Evolutionary conservation across 495 filamentous ascomycete genomes (phyloP), one percentile per base, ranked within the genome.

Genomic region (Pyrenopolyporus hunteri): DNA sequence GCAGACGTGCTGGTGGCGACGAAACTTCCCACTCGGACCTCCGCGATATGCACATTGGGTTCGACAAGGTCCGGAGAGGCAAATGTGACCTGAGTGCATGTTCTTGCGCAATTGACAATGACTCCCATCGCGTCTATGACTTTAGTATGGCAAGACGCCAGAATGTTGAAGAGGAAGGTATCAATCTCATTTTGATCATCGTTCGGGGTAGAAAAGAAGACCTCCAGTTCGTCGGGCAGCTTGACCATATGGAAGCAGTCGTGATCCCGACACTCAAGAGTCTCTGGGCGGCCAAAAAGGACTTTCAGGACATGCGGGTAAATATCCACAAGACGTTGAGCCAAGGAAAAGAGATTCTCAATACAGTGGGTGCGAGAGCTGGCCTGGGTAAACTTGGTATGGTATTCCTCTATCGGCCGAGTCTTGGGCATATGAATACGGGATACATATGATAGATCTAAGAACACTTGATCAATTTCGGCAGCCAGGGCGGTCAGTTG

Each of bases 21-120:
- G 37, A 70, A 76, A 26, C 36, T 63, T 9, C 74, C 74, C 16
- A 76, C 62, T 8, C 69, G 70, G 7, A 75, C 33, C 19, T 65
- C 57, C 1, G 74, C 70, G 16, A 70, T 60, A 14, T 63, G 45
- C 11, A 70, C 43, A 10, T 47, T 40, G 20, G 60, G 57, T 22
- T 74, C 57, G 13, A 37, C 19, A 11, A 53, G 9, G 8, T 54
- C 48, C 7, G 64, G 58, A 0, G 62, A 56, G 5, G 57, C 37
- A 2, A 65, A 16, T 17, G 64, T 61, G 6, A 69, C 54, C 28
- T 52, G 49, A 13, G 67, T 36, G 48, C 71, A 74, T 3, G 63
- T 28, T 11, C 48, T 35, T 42, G 69, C 69, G n/a, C 66, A 64
- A 7, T 35, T 26, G 36, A 75, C 52, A 22, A 64, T 29, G 10